Evolutionary conservation across 768 basidiomycete species (phyloP), one percentile per base, ranked within the genome.

Genomic region (Russula ochroleuca): DNA sequence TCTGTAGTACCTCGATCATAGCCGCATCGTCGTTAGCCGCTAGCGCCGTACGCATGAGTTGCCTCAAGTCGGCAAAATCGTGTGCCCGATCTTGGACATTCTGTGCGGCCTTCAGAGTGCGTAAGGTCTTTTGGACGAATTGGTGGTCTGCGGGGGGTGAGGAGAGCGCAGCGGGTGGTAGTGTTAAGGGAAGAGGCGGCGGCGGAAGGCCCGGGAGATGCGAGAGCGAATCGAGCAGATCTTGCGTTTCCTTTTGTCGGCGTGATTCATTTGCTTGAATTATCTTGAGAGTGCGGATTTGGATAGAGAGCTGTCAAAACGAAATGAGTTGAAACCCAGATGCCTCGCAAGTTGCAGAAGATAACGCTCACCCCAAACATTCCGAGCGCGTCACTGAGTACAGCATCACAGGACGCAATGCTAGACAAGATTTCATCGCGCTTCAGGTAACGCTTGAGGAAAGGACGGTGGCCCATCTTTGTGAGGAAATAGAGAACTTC

Each of bases 381-480:
- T n/a, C 73, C 72, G 45, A 87, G 70, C 5, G 83, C 82, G 41
- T 86, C 82, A 28, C 76, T 75, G 23, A 91, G 75, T 1, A 76
- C 76, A 13, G 79, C 75, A 56, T 85, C 81, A 56, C 85, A 87
- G 3, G 71, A 74, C 0, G 72, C 69, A 41, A 91, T 82, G 37
- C 82, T 79, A 3, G 76, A 74, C 17, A 79, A 70, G 33, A 86
- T 86, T 66, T 92, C 88, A 43, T 88, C 85, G 48, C 88, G 82
- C 70, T 85, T 85, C 43, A 93, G 78, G 70, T 89, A 92, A 5
- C 89, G 80, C 73, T 90, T 89, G 66, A 93, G 74, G 75, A 91
- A 92, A 0, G 90, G 87, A 1, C 88, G 77, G 47, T 82, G 77
- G 17, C 78, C 75, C 66, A 90, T 85, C 67, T 83, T 85, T 59